Evolutionary conservation across 306 rosid species (phyloP), one percentile per base, ranked within the genome.

Genomic region (Castanospermum australe): DNA sequence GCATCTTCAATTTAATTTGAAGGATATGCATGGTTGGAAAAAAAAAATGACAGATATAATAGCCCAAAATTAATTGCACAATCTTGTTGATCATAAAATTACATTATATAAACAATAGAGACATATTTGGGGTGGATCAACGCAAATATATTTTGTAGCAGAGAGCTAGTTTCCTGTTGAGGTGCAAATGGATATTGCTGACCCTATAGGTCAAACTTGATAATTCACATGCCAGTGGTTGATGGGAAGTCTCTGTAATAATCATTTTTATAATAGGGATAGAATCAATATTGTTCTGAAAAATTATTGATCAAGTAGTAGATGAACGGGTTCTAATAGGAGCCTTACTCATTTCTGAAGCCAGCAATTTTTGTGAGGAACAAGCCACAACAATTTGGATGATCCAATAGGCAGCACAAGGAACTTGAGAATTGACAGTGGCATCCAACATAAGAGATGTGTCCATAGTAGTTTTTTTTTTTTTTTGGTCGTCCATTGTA

Each of bases 341-440:
- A 11, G 21, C 48, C 94, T 84, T 65, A 90, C 94, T 90, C 87
- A 33, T 68, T 52, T 61, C 81, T 75, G 59, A 82, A 52, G 66
- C 88, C 89, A 30, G 86, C 55, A 77, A 88, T n/a, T n/a, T 80
- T 38, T 75, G 86, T 8, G 84, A 62, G 13, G 90, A 75, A 51
- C 90, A 86, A 51, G 92, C 89, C 33, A 90, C 79, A 1, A 78
- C 80, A 62, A 88, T 75, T 72, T 88, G 75, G 66, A 88, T 61
- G 68, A 79, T 79, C 94, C 90, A 90, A 70, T 90, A 90, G 3
- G 84, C 67, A 14, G 94, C 92, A 64, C 84, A 74, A 39, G 94
- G 94, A 73, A 88, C 62, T 68, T 78, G 83, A 44, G 90, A 79
- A 22, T 25, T 44, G 42, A 83, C 88, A 80, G n/a, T n/a, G n/a